A percentile compares a stretch with the other conserved stretches of the same genome.
Evolutionary conservation across 2,329 filamentous ascomycete genomes (phyloP).

Genomic region (Ambrosiella beaveri): DNA sequence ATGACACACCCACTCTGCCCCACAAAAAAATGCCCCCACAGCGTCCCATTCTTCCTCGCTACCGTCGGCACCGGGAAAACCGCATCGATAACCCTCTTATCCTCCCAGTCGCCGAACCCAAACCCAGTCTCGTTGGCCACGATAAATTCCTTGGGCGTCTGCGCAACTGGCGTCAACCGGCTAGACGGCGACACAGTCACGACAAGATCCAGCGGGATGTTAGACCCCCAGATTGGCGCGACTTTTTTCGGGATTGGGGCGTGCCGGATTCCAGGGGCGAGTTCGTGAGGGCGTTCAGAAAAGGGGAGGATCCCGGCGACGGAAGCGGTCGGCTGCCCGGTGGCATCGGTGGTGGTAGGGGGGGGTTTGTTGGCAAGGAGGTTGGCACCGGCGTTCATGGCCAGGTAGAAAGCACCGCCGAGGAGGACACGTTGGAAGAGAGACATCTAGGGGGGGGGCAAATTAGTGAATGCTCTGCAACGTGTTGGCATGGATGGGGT

Average conservation of each 20-base stretch:
- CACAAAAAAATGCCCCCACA: conserved; percentile 90
- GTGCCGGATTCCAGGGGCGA: conserved; percentile 45
- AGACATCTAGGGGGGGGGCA: conserved; percentile 8
- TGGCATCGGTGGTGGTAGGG: conserved; percentile 33
- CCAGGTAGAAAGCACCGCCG: conserved; percentile 39
- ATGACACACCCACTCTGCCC: conserved; percentile 57
- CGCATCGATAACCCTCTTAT: conserved; percentile 60
- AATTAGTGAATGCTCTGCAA: not conserved
- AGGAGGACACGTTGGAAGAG: conserved; percentile 28
- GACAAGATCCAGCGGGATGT: conserved; percentile 63
- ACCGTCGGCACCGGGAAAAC: conserved; percentile 58
- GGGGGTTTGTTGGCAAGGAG: conserved; percentile 33
- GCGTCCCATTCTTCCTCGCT: conserved; percentile 80
- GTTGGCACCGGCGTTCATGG: conserved; percentile 39
- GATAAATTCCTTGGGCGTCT: conserved; percentile 47
- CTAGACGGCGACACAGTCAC: conserved; percentile 70
- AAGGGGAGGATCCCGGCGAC: conserved; percentile 45
- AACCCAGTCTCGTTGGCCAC: conserved; percentile 71
- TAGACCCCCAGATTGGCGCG: conserved; percentile 73
- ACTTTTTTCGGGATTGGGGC: conserved; percentile 51
- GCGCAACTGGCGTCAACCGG: conserved; percentile 48
- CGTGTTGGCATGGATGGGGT: not conserved
- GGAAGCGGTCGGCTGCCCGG: conserved; percentile 20
- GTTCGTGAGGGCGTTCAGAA: conserved; percentile 40
- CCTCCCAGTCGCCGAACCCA: conserved; percentile 58